These are phyloP conservation scores for Sporothrix inflata DNA, from an alignment of 2,329 filamentous ascomycete genomes.

Conservation along the genomic window DNA sequence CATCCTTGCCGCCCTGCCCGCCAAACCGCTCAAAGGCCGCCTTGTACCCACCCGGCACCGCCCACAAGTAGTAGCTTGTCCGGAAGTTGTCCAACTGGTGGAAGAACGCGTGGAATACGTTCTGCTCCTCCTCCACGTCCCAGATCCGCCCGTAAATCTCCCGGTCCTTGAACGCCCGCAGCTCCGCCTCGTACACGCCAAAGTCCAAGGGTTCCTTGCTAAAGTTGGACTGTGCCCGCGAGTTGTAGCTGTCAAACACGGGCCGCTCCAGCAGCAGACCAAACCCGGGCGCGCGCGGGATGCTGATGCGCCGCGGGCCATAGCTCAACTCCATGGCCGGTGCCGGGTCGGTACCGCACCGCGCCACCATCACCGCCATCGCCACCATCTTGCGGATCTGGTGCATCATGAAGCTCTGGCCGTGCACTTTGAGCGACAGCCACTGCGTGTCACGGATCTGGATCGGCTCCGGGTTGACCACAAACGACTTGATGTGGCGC, in stretches of 20 bases:
- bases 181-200: conserved; percentile 72
- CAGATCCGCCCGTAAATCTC: conserved; percentile 95
- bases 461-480: conserved; percentile 73
- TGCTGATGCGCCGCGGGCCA: conserved; percentile 71
- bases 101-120: conserved; percentile 81
- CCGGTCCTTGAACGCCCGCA: conserved; percentile 85
- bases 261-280: conserved; percentile 87
- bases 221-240: conserved; percentile 65
- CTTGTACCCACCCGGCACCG: conserved; percentile 69
- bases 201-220: conserved; percentile 76
- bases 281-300: conserved; percentile 90
- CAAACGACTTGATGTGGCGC: conserved; percentile 90
- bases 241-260: conserved; percentile 89
- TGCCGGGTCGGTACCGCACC: conserved; percentile 77
- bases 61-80: conserved; percentile 73
- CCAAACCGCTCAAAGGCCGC: conserved; percentile 56
- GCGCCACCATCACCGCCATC: conserved; percentile 81
- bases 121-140: conserved; percentile 82
- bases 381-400: conserved; percentile 99
- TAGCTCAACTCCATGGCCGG: conserved; percentile 76
- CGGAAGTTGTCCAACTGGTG: conserved; percentile 77
- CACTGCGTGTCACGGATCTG: conserved; percentile 92
- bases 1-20: neutral
- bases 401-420: conserved; percentile 99
- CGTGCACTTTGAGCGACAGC: conserved; percentile 94